Base-by-base conservation (phyloP, 1,284 basidiomycete genomes). In the Puccinia triticina region DNA sequence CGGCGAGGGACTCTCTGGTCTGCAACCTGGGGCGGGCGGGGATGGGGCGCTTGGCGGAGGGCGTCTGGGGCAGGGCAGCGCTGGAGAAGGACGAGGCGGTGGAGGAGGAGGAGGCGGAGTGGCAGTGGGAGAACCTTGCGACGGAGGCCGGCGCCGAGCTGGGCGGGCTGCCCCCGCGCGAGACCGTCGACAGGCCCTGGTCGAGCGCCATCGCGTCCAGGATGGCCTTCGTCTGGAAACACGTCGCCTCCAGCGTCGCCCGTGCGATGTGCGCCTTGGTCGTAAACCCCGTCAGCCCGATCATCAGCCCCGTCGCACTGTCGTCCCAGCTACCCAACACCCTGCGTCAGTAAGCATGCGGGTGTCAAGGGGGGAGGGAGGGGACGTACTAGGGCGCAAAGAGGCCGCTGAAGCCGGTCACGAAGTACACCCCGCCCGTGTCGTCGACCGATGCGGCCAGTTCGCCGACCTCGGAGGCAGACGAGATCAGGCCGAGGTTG, bases 371-470 rank as follows among this genome's bases (percentile, higher is more conserved):
- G 29, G n/a, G 29, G 14, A 23, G 8, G 34, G 34, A 37, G 10
- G 8, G 34, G 26, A 59, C 59, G 48, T 18, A 81, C 79, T 81
- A 81, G 50, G 94, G 94, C 23, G 94, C 94, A 64, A 96, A 91
- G 50, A 98, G 89, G 83, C 95, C 96, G 78, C 92, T 93, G 89
- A 98, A 97, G 12, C 94, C 96, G 0, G 96, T 96, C 57, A 99
- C 96, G 86, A 99, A 99, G 89, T 95, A 98, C 53, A 98, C 90
- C n/a, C 96, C 96, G 66, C 93, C 96, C 0, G 94, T 93, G 85
- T 93, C 91, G 23, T 91, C 88, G 64, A 93, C 94, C 66, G 92
- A 90, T 7, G 90, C 91, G 0, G 95, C 96, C 57, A 98, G 90
- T 23, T 89, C 89, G 86, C 98, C 97, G 85, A 98, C 93, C 83